Percentiles rank a stretch among this genome's conserved stretches.
Evolutionary conservation across 2,329 filamentous ascomycete species (phyloP).

Genomic region (Curvularia spicifera): DNA sequence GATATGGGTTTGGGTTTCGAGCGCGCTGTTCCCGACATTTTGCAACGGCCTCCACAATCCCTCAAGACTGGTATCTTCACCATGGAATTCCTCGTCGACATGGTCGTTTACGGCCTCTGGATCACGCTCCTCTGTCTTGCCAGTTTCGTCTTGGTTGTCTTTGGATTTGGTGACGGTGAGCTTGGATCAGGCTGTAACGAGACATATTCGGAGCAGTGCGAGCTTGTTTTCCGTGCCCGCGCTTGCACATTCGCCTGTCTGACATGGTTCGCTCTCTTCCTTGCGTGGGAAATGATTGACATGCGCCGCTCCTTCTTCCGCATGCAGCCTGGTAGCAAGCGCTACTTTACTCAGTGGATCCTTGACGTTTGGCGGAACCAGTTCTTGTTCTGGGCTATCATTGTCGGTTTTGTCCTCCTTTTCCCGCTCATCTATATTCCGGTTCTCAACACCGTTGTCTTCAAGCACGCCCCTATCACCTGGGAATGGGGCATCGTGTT

Average conservation of each 20-base stretch:
- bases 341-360: conserved; percentile 62
- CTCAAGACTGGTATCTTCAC: conserved; percentile 45
- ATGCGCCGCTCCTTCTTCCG: conserved; percentile 76
- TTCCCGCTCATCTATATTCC: conserved; percentile 68
- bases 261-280: conserved; percentile 77
- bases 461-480: conserved; percentile 68
- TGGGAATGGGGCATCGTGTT: conserved; percentile 77
- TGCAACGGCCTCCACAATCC: conserved; percentile 23
- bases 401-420: conserved; percentile 54
- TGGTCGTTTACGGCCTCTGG: conserved; percentile 46
- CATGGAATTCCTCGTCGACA: conserved; percentile 44
- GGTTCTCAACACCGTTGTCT: conserved; percentile 68
- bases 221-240: conserved; percentile 59
- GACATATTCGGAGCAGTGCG: conserved; percentile 38
- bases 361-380: conserved; percentile 73
- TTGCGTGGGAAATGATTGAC: conserved; percentile 80
- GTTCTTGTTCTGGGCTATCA: conserved; percentile 61
- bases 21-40: conserved; percentile 44
- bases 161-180: conserved; percentile 41
- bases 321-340: conserved; percentile 69
- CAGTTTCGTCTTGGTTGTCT: conserved; percentile 45
- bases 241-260: conserved; percentile 76
- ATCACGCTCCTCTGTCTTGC: conserved; percentile 44
- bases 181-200: conserved; percentile 48
- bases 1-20: conserved; percentile 48